These are phyloP conservation scores for Monosporascus sp. DNA, from an alignment of 2,329 filamentous ascomycete genomes.

Conservation along the genomic window DNA sequence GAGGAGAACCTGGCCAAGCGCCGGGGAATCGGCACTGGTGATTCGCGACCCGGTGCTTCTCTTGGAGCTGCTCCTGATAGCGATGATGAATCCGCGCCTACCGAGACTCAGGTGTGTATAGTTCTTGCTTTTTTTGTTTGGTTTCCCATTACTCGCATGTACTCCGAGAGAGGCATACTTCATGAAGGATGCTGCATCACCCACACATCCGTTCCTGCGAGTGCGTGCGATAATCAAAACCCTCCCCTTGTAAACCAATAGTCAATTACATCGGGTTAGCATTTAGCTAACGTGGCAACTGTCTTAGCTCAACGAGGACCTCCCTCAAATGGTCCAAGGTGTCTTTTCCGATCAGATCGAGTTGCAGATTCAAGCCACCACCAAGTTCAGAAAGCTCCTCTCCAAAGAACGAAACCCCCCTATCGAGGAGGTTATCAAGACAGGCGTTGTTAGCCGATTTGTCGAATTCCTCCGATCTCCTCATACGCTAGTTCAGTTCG, in stretches of 20 bases:
- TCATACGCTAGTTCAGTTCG: conserved; percentile 96
- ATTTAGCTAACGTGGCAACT: conserved; percentile 20
- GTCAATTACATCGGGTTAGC: not conserved
- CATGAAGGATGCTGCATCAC: too few relatives aligned
- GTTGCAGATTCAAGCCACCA: conserved; percentile 92
- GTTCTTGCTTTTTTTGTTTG: conserved; percentile 7
- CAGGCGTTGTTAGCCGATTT: conserved; percentile 93
- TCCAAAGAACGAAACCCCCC: conserved; percentile 99
- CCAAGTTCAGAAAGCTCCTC: conserved; percentile 95
- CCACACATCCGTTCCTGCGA: too few relatives aligned
- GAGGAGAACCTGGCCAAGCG: conserved; percentile 99
- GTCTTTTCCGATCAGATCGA: conserved; percentile 99
- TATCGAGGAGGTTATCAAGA: conserved; percentile 99
- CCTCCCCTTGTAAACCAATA: too few relatives aligned
- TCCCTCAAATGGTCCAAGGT: conserved; percentile 94
- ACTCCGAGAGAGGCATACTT: too few relatives aligned
- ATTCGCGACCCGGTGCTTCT: conserved; percentile 73
- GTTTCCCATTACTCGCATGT: conserved; percentile 1
- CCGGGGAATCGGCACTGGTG: conserved; percentile 82
- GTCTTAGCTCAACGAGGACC: conserved; percentile 85
- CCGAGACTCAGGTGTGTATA: conserved; percentile 85
- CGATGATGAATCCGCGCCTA: conserved; percentile 92
- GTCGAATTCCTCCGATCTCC: conserved; percentile 97
- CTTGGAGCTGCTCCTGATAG: conserved; percentile 89
- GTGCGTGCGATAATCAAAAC: too few relatives aligned